Base-by-base conservation (phyloP, 331 rosid genomes). In the Quercus tomentella region DNA sequence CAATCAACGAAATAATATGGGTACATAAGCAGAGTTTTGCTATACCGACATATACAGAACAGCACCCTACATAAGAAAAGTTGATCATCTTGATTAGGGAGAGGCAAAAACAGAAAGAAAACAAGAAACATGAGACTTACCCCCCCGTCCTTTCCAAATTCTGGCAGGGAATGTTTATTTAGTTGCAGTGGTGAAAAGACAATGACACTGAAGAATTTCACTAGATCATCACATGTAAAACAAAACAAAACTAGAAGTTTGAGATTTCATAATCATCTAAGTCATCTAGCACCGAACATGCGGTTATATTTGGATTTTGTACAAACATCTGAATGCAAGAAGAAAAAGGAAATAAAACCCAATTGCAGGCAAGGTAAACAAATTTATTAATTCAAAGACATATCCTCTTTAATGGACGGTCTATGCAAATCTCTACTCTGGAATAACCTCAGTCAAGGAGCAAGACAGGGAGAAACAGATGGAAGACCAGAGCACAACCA, bases 321-420 rank as follows among this genome's bases (percentile, higher is more conserved):
- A 79, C 83, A 79, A 62, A 80, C 28, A 74, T 70, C 21, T 37
- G 55, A 67, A 57, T 58, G 70, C 80, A 77, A 54, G 86, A 76
- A 78, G 70, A 56, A 80, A 73, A 61, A 63, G 71, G 25, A 71
- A 23, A 57, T 31, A 80, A 77, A 74, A 76, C 70, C 72, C 52
- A 67, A 67, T 82, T 74, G 69, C 80, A 57, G 62, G 76, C 82
- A 83, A 80, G 57, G 76, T 79, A 82, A 80, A 71, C 60, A 80
- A 80, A 86, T 86, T 91, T 88, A 79, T 83, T 80, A 88, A 55
- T 80, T 75, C 70, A 75, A 66, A 76, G 82, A 84, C 56, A 72
- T 86, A 86, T 80, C 77, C 80, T 75, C 74, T 71, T 75, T 75
- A 81, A 35, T 69, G 66, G 77, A 70, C 51, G 66, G 86, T 20